Evolutionary conservation across 2,329 filamentous ascomycete genomes (phyloP).

Genomic region (Venturia nashicola): DNA sequence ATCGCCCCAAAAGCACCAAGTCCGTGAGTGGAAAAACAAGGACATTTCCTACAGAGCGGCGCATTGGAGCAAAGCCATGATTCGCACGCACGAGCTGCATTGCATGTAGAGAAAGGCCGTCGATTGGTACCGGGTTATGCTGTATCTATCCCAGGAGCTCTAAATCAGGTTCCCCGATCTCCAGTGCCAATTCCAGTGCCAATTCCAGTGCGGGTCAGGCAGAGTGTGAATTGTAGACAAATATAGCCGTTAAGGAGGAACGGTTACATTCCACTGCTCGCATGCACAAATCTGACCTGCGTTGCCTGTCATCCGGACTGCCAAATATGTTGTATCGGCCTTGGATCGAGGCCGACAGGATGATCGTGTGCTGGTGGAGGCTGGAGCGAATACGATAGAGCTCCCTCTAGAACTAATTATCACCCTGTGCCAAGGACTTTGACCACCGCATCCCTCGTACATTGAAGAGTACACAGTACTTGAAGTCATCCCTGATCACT

Average conservation of each 20-base stretch:
- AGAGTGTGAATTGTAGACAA: neutral
- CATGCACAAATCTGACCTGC: neutral
- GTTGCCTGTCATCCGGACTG: neutral
- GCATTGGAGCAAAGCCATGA: neutral
- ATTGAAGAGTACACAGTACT: neutral
- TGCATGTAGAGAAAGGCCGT: neutral
- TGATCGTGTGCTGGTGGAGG: constrained; percentile 6
- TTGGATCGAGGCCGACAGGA: too few relatives aligned
- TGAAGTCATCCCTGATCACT: neutral
- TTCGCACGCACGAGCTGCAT: neutral
- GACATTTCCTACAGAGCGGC: neutral
- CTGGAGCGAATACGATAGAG: neutral
- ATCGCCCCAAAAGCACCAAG: neutral
- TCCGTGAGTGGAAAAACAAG: too few relatives aligned
- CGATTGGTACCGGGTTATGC: neutral
- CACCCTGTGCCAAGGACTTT: neutral
- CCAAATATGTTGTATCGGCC: neutral
- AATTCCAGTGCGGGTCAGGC: neutral
- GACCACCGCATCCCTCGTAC: neutral
- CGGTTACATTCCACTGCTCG: neutral
- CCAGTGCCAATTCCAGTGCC: neutral
- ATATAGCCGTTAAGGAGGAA: neutral
- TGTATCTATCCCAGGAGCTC: neutral
- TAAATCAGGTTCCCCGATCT: neutral
- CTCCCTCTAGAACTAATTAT: neutral